Base-by-base conservation (phyloP, 2,329 filamentous ascomycete species). In the Paecilomyces sp. region DNA sequence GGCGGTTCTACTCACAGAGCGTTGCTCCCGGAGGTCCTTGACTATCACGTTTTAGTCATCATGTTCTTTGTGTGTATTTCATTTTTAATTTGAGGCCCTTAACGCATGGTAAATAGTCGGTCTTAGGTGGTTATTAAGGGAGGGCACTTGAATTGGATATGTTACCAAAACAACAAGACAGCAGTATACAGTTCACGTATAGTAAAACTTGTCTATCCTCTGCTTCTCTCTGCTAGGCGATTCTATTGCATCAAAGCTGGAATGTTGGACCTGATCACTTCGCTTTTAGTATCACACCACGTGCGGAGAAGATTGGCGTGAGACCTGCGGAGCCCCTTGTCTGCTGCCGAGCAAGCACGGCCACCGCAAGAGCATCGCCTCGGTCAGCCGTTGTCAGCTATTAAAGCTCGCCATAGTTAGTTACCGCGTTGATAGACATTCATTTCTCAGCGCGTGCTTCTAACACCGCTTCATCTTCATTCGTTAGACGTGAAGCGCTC, bases 291-390 rank as follows among this genome's bases (percentile, higher is more conserved):
- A 8, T 18, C n/a, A 22, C 15, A 47, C 18, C 62, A 65, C 63
- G 62, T 65, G 63, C 62, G 62, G 56, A 57, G 51, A 56, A 59
- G 59, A 63, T 65, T 64, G 62, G 62, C 63, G 33, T 34, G 50
- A 28, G 51, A 13, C 13, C 24, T 12, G 50, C 25, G 50, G 50
- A 53, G 11, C 51, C 2, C 8, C 50, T 53, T 28, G 50, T 24
- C n/a, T 13, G 9, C 50, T 24, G 50, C 50, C 50, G 50, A 53
- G 50, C 13, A 52, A 22, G 41, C 36, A 47, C n/a, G 36, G 36
- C 36, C n/a, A 9, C 18, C 36, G 36, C 18, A 47, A 47, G 15
- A n/a, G 15, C 15, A 47, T 47, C 7, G 41, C n/a, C 36, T 41
- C 11, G 41, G 15, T 18, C n/a, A 53, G 24, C 24, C 3, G 22